A percentile compares a stretch with the other conserved stretches of the same genome.
Evolutionary conservation across 371 early-diverging fungal genomes (phyloP).

Genomic region (Mortierella sp.): DNA sequence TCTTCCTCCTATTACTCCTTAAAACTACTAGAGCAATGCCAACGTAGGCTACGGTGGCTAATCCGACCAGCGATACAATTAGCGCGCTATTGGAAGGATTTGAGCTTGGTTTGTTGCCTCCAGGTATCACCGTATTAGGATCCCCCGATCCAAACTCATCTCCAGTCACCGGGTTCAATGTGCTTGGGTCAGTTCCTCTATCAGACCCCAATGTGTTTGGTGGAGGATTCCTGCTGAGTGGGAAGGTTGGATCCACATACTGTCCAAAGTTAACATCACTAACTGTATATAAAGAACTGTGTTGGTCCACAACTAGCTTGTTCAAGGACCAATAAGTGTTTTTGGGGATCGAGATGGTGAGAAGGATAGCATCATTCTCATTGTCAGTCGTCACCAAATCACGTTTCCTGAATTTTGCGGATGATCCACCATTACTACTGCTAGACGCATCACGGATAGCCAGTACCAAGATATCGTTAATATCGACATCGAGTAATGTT

Average conservation of each 20-base stretch:
- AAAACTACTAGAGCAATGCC: constrained; percentile 41
- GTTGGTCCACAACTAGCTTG: constrained; percentile 15
- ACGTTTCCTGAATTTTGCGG: constrained; percentile 20
- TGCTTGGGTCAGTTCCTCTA: neutral
- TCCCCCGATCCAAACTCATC: constrained; percentile 7
- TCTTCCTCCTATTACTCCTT: constrained; percentile 11
- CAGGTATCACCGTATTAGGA: constrained; percentile 8
- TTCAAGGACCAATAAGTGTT: constrained; percentile 23
- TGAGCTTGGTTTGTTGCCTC: neutral
- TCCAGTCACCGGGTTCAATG: constrained; percentile 24
- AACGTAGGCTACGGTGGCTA: constrained; percentile 39
- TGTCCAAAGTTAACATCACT: constrained; percentile 32
- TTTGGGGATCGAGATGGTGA: constrained; percentile 38
- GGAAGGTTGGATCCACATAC: constrained; percentile 28
- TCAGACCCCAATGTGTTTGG: neutral
- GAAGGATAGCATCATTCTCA: constrained; percentile 28
- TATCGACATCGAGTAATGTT: constrained; percentile 26
- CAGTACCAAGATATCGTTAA: constrained; percentile 25
- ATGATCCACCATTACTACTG: neutral
- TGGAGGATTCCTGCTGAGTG: constrained; percentile 34
- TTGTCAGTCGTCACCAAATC: constrained; percentile 32
- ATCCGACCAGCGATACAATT: constrained; percentile 35
- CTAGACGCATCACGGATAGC: constrained; percentile 35
- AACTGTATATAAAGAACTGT: constrained; percentile 16
- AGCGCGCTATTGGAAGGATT: constrained; percentile 10